phyloP scores from a whole-genome alignment of 768 basidiomycete species.

The Trametes sanguinea region DNA sequence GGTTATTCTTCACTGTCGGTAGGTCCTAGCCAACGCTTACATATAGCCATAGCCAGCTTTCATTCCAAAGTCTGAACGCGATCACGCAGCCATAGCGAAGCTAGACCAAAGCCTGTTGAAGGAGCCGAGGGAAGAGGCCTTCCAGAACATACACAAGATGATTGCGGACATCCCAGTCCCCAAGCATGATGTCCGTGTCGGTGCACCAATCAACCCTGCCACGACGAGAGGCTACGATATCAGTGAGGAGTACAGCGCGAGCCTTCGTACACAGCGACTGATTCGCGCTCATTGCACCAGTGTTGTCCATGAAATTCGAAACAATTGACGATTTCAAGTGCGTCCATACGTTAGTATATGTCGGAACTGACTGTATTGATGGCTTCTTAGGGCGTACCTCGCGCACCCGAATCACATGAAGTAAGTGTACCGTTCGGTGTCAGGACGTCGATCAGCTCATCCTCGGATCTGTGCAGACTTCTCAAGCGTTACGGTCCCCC shows the following conservation, averaged over 20 bases:
- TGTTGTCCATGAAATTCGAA: slow-evolving; percentile 14
- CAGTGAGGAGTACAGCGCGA: neutral
- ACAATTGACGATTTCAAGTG: slow-evolving; percentile 10
- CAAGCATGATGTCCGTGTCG: slow-evolving; percentile 11
- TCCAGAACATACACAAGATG: slow-evolving; percentile 8
- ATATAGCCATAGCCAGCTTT: neutral
- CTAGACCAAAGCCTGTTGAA: slow-evolving; percentile 4
- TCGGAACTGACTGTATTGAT: neutral
- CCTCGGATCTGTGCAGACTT: neutral
- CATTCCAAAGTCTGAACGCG: neutral
- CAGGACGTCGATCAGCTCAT: neutral
- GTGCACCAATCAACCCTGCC: slow-evolving; percentile 4
- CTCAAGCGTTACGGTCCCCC: slow-evolving; percentile 8
- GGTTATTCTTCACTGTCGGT: neutral
- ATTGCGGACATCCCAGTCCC: slow-evolving; percentile 9
- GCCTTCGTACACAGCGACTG: neutral
- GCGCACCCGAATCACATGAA: slow-evolving; percentile 13
- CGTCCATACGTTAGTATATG: neutral
- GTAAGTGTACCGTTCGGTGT: neutral
- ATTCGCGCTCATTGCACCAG: neutral
- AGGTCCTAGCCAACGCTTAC: neutral
- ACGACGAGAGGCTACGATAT: slow-evolving; percentile 12
- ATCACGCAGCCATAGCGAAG: slow-evolving; percentile 8
- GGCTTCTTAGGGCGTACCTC: slow-evolving; percentile 1
- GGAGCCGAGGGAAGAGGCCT: slow-evolving; percentile 10